phyloP scores from a whole-genome alignment of 805 yeast genomes.

The Saccharomyces paradoxus region DNA sequence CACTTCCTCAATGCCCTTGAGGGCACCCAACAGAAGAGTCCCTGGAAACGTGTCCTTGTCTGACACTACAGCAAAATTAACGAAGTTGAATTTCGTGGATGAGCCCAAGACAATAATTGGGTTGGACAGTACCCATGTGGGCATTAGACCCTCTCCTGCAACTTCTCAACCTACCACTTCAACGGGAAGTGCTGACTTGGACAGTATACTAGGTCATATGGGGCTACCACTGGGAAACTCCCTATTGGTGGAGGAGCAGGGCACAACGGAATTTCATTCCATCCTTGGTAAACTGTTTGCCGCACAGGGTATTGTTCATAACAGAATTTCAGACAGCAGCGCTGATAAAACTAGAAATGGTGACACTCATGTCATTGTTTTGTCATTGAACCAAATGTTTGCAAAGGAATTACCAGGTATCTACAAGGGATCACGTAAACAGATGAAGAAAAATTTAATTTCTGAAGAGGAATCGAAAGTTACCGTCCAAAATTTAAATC shows the following conservation, averaged over 20 bases:
- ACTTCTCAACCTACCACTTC: constrained; percentile 72
- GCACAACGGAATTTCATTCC: constrained; percentile 80
- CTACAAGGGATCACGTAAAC: constrained; percentile 60
- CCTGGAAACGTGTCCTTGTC: neutral
- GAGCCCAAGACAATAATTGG: neutral
- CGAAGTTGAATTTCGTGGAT: neutral
- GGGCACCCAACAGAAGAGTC: constrained; percentile 5
- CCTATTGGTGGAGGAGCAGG: constrained; percentile 69
- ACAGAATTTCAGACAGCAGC: constrained; percentile 35
- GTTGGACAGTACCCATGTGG: constrained; percentile 37
- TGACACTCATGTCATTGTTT: constrained; percentile 53
- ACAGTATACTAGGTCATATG: constrained; percentile 63
- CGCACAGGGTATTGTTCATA: constrained; percentile 68
- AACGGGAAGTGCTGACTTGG: constrained; percentile 72
- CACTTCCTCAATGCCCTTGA: constrained; percentile 4
- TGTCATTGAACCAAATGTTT: constrained; percentile 55
- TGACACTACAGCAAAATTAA: neutral
- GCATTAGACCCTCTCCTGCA: constrained; percentile 62
- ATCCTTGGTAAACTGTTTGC: constrained; percentile 61
- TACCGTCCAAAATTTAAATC: constrained; percentile 59
- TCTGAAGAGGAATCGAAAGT: constrained; percentile 51
- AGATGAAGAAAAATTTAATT: constrained; percentile 53
- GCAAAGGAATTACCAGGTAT: constrained; percentile 67
- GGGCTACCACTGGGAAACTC: constrained; percentile 79
- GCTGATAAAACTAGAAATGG: constrained; percentile 15